Evolutionary conservation across 75 land plant species (phyloP), one percentile per base, ranked within the genome.

Genomic region (Cunninghamia lanceolata): DNA sequence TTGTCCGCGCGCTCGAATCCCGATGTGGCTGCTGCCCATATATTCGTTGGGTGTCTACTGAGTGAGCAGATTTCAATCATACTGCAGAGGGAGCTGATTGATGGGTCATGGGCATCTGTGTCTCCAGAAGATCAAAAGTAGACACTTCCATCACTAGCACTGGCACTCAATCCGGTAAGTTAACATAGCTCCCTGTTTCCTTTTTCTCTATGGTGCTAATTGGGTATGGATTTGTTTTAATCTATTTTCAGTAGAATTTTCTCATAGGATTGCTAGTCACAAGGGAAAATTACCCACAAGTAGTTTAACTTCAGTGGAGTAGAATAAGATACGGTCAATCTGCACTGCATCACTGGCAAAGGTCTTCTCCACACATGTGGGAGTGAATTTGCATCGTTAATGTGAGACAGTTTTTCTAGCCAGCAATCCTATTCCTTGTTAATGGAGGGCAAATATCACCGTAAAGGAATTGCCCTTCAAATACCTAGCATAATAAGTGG

Each of bases 91-190:
- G 34, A 73, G 75, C 84, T 54, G 84, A 83, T 83, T 83, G 66
- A 83, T 83, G 84, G 84, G 52, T 83, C 84, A 83, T 83, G 84
- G 84, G 84, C 84, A 83, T 83, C 84, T 83, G 84, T 54, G 8
- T 83, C 84, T 83, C 84, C 63, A 52, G 38, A 32, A 82, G 84
- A 46, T 83, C 84, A 83, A 83, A 83, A 83, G 84, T 83, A 52
- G 84, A 83, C 40, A 83, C 84, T 83, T 83, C 84, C 25, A 40
- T 43, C 46, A 83, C 84, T 83, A 83, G 84, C 66, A 83, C 84
- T 1, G 84, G 84, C 10, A 83, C 84, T 35, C 84, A 83, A 52
- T 83, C 84, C 19, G 84, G 84, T 83, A 83, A 52, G 84, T 45
- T 63, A n/a, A 80, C 34, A 80, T 11, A 34, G 34, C 14, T 77